phyloP scores from a whole-genome alignment of 208 protist genomes.

The Wallacemonas sp. region DNA sequence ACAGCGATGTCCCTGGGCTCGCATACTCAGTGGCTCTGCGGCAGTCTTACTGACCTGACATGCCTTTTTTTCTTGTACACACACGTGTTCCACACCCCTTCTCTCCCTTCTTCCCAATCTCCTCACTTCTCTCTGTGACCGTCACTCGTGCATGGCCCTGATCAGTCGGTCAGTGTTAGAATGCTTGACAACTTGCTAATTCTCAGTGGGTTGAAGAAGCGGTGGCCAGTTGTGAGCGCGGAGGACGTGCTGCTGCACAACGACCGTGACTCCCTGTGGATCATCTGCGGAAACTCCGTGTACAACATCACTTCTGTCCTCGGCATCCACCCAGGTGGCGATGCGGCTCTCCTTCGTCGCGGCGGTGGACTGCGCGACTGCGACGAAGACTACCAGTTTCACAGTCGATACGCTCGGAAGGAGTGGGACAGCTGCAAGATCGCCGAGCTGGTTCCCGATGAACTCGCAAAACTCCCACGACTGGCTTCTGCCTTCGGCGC shows the following conservation, averaged over 20 bases:
- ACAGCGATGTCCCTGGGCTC: too few relatives aligned
- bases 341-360: constrained; percentile 59
- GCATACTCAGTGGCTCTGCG: too few relatives aligned
- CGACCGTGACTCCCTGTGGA: constrained; percentile 67
- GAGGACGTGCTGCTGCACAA: constrained; percentile 75
- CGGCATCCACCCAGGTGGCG: constrained; percentile 65
- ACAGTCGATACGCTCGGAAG: constrained; percentile 56
- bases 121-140: background rate
- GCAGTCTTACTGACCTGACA: too few relatives aligned
- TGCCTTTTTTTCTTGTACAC: too few relatives aligned
- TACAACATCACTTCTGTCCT: constrained; percentile 80
- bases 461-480: constrained; percentile 19
- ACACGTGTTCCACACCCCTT: too few relatives aligned
- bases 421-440: constrained; percentile 63
- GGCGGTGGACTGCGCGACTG: constrained; percentile 69
- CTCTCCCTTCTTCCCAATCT: background rate
- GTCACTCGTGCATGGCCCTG: background rate
- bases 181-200: constrained; percentile 30
- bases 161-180: background rate
- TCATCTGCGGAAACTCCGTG: constrained; percentile 73
- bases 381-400: constrained; percentile 62
- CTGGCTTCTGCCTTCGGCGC: background rate
- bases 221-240: constrained; percentile 56
- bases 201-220: constrained; percentile 38
- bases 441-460: constrained; percentile 46